These are phyloP conservation scores for Beauveria varroae DNA, from an alignment of 2,329 filamentous ascomycete genomes.

Conservation along the genomic window DNA sequence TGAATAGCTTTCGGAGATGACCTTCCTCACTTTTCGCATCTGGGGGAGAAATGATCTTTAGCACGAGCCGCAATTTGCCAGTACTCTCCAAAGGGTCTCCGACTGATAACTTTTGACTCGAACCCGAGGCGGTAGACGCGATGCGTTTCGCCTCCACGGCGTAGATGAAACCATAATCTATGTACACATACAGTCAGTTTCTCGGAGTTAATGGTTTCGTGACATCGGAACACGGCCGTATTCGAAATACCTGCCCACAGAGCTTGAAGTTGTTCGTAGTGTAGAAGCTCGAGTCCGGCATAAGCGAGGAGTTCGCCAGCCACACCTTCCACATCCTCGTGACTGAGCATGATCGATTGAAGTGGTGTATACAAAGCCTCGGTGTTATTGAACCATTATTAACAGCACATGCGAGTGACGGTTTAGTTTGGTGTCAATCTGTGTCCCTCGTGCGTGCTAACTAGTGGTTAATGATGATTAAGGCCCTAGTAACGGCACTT, in stretches of 20 bases:
- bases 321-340: neutral
- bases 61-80: constrained; percentile 35
- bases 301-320: constrained; percentile 26
- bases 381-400: no score
- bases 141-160: constrained; percentile 36
- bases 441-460: no score
- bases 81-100: neutral
- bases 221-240: neutral
- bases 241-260: constrained; percentile 33
- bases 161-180: constrained; percentile 48
- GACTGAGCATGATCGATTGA: neutral
- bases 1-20: constrained; percentile 57
- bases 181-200: neutral
- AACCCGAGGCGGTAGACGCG: constrained; percentile 13
- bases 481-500: no score
- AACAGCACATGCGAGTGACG: no score
- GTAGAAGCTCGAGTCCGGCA: constrained; percentile 32
- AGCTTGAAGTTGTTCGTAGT: constrained; percentile 31
- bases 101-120: neutral
- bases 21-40: constrained; percentile 42
- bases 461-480: no score
- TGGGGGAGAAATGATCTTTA: constrained; percentile 55
- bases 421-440: no score
- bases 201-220: no score
- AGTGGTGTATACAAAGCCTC: neutral